Conservation (phyloP, 441 rosid species). For the Theobroma grandiflorum region DNA sequence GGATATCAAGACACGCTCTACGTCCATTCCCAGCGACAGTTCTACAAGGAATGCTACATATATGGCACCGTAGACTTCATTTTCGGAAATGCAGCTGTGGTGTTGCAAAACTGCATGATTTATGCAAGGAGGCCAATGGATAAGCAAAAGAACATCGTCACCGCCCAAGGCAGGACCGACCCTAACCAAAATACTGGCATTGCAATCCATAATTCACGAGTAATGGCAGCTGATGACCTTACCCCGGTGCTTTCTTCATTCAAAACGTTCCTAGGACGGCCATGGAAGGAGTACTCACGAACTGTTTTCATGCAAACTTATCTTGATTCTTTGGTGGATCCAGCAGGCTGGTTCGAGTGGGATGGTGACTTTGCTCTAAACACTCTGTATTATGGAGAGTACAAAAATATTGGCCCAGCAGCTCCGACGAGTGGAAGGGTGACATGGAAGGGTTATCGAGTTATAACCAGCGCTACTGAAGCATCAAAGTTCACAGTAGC, state of each 20-base stretch:
- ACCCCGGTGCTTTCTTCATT: slow-evolving; percentile 42
- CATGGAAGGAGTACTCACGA: slow-evolving; percentile 72
- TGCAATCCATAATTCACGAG: slow-evolving; percentile 64
- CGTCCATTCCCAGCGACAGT: slow-evolving; percentile 79
- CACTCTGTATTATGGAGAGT: slow-evolving; percentile 82
- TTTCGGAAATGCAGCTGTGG: slow-evolving; percentile 78
- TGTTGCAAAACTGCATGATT: slow-evolving; percentile 73
- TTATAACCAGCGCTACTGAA: slow-evolving; percentile 57
- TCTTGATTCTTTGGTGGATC: slow-evolving; percentile 54
- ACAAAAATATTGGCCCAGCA: slow-evolving; percentile 66
- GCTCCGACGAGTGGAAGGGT: slow-evolving; percentile 70
- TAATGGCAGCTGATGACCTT: slow-evolving; percentile 62
- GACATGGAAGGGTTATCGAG: slow-evolving; percentile 74
- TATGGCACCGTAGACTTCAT: slow-evolving; percentile 88
- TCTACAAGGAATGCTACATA: slow-evolving; percentile 77
- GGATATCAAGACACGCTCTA: slow-evolving; percentile 92
- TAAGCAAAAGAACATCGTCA: slow-evolving; percentile 56
- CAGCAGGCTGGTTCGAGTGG: slow-evolving; percentile 77
- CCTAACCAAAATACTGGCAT: slow-evolving; percentile 73
- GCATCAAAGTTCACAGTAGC: slow-evolving; percentile 73
- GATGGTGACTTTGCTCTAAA: slow-evolving; percentile 53
- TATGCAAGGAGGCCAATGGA: slow-evolving; percentile 52
- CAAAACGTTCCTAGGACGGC: slow-evolving; percentile 70
- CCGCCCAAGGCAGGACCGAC: slow-evolving; percentile 75
- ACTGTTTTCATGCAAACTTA: slow-evolving; percentile 58